A percentile compares a stretch with the other conserved stretches of the same genome.
phyloP scores from a whole-genome alignment of 208 protist species.

The Trypanosoma avium region DNA sequence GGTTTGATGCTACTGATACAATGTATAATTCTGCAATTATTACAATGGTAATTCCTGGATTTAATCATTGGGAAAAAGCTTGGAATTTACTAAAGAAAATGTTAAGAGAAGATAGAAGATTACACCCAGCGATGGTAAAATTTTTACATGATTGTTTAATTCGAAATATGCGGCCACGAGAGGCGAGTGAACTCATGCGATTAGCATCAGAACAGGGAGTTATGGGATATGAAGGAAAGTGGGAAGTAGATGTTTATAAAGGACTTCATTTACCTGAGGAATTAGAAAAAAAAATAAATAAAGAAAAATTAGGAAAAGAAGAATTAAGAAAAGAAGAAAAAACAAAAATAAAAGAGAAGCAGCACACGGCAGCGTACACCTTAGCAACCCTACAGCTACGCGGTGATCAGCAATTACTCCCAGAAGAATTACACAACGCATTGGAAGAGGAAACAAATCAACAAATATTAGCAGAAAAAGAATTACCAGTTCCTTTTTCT shows the following conservation, averaged over 20 bases:
- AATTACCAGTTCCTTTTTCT: constrained; percentile 64
- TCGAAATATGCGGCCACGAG: constrained; percentile 74
- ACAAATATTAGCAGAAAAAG: constrained; percentile 48
- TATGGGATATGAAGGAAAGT: constrained; percentile 77
- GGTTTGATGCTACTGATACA: constrained; percentile 89
- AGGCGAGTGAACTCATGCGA: constrained; percentile 78
- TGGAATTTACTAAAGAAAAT: constrained; percentile 70
- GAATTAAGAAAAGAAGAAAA: neutral
- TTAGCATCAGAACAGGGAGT: constrained; percentile 72
- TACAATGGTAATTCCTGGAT: constrained; percentile 84
- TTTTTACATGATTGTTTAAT: constrained; percentile 89
- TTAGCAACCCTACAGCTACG: constrained; percentile 60
- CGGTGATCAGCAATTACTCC: constrained; percentile 62
- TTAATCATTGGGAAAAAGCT: constrained; percentile 86
- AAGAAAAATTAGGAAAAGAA: neutral
- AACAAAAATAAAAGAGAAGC: neutral
- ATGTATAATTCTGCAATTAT: constrained; percentile 92
- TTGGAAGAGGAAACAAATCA: constrained; percentile 54
- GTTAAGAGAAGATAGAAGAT: constrained; percentile 69
- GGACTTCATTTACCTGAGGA: constrained; percentile 46
- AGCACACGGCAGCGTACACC: neutral
- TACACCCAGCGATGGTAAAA: constrained; percentile 85
- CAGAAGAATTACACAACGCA: constrained; percentile 35
- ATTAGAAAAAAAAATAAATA: constrained; percentile 39
- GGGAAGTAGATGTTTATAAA: constrained; percentile 82